Conservation (phyloP, 2,329 filamentous ascomycete genomes). For the Ramularia collo-cygni region DNA sequence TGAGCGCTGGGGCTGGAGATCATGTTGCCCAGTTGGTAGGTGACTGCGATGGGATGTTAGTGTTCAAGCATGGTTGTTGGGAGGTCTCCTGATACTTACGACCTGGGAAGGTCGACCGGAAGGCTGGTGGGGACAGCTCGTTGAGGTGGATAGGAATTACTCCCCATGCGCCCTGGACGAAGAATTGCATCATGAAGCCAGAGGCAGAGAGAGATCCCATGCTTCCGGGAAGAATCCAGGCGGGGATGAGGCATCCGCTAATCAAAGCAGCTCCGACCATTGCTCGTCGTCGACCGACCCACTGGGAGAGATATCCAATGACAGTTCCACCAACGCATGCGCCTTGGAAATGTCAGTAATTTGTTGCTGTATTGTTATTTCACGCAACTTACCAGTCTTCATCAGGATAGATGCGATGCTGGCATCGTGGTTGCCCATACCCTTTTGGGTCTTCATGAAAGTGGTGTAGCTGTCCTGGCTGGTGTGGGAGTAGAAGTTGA, state of each 20-base stretch:
- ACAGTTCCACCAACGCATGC: slow-evolving; percentile 68
- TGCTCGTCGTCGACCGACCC: slow-evolving; percentile 62
- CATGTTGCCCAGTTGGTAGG: slow-evolving; percentile 71
- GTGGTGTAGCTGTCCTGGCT: slow-evolving; percentile 77
- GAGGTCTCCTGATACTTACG: slow-evolving; percentile 17
- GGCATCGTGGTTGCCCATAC: slow-evolving; percentile 56
- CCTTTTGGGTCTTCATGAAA: slow-evolving; percentile 68
- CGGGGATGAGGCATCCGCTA: slow-evolving; percentile 58
- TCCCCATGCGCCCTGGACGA: slow-evolving; percentile 58
- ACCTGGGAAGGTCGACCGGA: slow-evolving; percentile 64
- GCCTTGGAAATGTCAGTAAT: slow-evolving; percentile 26
- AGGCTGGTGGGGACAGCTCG: slow-evolving; percentile 63
- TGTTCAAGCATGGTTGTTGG: neutral
- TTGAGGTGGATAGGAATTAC: slow-evolving; percentile 68
- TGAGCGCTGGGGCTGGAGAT: slow-evolving; percentile 66
- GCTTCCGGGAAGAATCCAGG: slow-evolving; percentile 61
- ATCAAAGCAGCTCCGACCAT: slow-evolving; percentile 57
- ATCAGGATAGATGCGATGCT: slow-evolving; percentile 73
- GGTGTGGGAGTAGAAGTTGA: slow-evolving; percentile 70
- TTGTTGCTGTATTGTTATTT: no score
- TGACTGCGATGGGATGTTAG: slow-evolving; percentile 32
- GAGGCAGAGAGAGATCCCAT: slow-evolving; percentile 55
- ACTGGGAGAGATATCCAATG: slow-evolving; percentile 69
- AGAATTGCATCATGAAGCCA: slow-evolving; percentile 65
- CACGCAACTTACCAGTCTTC: slow-evolving; percentile 49